phyloP scores from a whole-genome alignment of 2,329 filamentous ascomycete species.

The Coleophoma crateriformis region DNA sequence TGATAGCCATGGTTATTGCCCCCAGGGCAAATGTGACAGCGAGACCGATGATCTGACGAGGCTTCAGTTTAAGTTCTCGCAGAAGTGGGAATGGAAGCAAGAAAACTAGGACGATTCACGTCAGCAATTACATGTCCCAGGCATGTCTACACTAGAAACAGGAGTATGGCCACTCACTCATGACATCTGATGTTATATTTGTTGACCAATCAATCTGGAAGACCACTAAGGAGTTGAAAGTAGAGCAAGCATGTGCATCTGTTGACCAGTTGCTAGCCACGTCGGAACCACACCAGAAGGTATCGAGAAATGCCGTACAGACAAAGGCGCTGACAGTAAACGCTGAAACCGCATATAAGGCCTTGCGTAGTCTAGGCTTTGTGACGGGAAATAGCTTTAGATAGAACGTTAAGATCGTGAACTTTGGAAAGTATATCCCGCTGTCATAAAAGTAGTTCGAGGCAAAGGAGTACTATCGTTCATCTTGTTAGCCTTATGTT shows the following conservation, averaged over 20 bases:
- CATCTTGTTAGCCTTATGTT: not conserved
- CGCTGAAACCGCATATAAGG: not conserved
- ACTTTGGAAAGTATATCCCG: constrained; percentile 1
- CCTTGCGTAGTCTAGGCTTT: not conserved
- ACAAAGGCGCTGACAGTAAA: not conserved
- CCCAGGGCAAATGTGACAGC: not conserved
- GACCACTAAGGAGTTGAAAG: not conserved
- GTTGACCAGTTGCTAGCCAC: constrained; percentile 1
- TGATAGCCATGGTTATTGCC: constrained; percentile 1
- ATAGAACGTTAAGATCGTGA: constrained; percentile 1
- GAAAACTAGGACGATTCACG: not conserved
- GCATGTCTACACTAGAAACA: not conserved
- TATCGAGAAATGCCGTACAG: constrained; percentile 1
- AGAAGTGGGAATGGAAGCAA: not conserved
- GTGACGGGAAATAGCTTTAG: not conserved
- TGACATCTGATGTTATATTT: not conserved
- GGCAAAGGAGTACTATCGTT: not conserved
- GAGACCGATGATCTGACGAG: not conserved
- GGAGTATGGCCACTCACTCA: not conserved
- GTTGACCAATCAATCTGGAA: constrained; percentile 1
- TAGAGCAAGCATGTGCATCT: not conserved
- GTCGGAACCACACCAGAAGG: not conserved
- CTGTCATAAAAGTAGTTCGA: constrained; percentile 2
- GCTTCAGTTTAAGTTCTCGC: not conserved
- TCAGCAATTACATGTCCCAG: not conserved